Percentiles rank a stretch among this genome's conserved stretches.
Evolutionary conservation across 306 rosid genomes (phyloP).

Genomic region (Quercus alba): DNA sequence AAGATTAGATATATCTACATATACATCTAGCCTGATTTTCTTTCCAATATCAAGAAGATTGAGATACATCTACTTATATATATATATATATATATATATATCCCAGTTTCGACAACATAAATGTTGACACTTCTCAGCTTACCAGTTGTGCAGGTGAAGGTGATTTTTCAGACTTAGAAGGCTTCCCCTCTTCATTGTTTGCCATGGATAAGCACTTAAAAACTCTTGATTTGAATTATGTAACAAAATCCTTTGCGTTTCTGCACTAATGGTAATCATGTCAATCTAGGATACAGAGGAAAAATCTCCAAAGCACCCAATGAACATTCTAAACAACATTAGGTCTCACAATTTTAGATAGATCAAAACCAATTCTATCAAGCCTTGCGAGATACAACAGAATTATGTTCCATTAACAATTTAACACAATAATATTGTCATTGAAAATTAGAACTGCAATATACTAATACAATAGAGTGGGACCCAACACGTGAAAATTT

Average conservation of each 20-base stretch:
- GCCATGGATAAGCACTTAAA: conserved; percentile 54
- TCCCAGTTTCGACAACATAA: neutral
- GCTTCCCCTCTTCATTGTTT: conserved; percentile 66
- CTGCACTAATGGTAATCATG: conserved; percentile 20
- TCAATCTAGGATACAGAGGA: conserved; percentile 6
- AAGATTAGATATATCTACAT: neutral
- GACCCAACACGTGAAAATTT: too few relatives aligned
- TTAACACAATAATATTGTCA: neutral
- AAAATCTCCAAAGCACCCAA: neutral
- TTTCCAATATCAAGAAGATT: conserved; percentile 3
- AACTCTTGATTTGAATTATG: neutral
- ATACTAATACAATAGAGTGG: neutral
- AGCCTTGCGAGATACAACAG: neutral
- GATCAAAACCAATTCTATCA: neutral
- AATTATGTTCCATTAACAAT: neutral
- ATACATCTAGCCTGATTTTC: neutral
- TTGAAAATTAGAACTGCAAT: neutral
- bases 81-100: too few relatives aligned
- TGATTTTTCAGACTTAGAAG: conserved; percentile 57
- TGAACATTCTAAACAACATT: neutral
- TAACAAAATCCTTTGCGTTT: conserved; percentile 7
- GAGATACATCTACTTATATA: neutral
- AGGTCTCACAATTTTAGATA: neutral
- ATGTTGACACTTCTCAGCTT: conserved; percentile 28
- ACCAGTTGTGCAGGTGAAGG: conserved; percentile 64